phyloP scores from a whole-genome alignment of 257 asterid species.

The Jasminum sambac region DNA sequence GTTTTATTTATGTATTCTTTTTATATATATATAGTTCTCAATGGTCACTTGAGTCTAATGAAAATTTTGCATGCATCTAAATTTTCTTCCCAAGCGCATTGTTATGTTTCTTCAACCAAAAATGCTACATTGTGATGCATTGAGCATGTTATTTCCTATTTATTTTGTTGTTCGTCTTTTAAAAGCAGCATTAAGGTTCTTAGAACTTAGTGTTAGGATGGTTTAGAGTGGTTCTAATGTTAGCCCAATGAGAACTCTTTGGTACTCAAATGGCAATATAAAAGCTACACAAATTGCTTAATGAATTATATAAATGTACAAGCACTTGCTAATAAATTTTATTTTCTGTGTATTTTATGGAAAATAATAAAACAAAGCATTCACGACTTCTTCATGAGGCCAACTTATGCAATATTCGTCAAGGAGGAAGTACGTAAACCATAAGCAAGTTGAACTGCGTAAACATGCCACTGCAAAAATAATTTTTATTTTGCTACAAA shows the following conservation, averaged over 20 bases:
- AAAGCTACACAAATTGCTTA: constrained; percentile 3
- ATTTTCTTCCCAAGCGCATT: background rate
- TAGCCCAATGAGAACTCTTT: background rate
- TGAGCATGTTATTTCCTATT: background rate
- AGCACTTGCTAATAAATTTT: constrained; percentile 12
- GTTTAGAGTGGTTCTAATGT: background rate
- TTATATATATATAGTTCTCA: background rate
- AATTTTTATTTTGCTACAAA: too few relatives aligned
- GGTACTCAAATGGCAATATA: background rate
- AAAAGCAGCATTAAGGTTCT: too few relatives aligned
- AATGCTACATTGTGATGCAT: background rate
- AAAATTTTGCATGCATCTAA: constrained; percentile 28
- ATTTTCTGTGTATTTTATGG: constrained; percentile 48
- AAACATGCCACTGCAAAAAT: too few relatives aligned
- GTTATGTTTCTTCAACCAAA: background rate
- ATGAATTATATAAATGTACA: background rate
- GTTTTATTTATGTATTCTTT: background rate
- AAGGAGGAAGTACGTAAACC: constrained; percentile 86
- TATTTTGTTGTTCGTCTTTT: too few relatives aligned
- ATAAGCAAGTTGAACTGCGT: constrained; percentile 16
- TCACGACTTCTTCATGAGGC: constrained; percentile 94
- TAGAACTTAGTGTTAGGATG: too few relatives aligned
- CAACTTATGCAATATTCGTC: constrained; percentile 79
- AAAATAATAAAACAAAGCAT: constrained; percentile 85
- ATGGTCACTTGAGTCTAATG: constrained; percentile 2